Evolutionary conservation across 1,139 yeast genomes (phyloP).

Genomic region (Debaryomycetaceae sp.): DNA sequence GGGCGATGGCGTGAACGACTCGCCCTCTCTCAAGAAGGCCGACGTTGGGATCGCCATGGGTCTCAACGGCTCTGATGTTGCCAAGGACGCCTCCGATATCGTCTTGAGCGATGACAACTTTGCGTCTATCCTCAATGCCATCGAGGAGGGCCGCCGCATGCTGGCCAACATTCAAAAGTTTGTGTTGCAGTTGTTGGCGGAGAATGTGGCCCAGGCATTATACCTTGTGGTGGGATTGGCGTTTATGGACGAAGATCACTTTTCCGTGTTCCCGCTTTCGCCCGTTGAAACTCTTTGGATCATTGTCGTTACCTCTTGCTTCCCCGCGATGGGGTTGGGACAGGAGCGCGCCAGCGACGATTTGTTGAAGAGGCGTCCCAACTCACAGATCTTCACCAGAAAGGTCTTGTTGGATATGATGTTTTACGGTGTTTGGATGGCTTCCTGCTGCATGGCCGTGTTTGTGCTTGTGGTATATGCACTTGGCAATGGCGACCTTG

Average conservation of each 20-base stretch:
- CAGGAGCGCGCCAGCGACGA: constrained; percentile 59
- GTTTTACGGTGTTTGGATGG: constrained; percentile 67
- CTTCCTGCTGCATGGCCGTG: constrained; percentile 57
- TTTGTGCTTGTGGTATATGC: constrained; percentile 60
- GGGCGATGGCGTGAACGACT: constrained; percentile 82
- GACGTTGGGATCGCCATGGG: constrained; percentile 91
- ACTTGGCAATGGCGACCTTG: constrained; percentile 58
- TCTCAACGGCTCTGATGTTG: constrained; percentile 70
- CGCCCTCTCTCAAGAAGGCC: constrained; percentile 70
- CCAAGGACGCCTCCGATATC: constrained; percentile 72
- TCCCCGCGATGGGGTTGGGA: constrained; percentile 85
- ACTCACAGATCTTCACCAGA: constrained; percentile 53
- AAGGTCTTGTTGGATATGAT: constrained; percentile 67
- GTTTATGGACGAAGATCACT: constrained; percentile 47
- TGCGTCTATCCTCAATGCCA: constrained; percentile 66
- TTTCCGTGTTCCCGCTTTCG: constrained; percentile 65
- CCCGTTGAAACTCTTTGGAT: constrained; percentile 79
- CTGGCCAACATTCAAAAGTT: constrained; percentile 72
- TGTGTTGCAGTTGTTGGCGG: constrained; percentile 68
- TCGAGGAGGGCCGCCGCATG: constrained; percentile 80
- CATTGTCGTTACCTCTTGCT: constrained; percentile 66
- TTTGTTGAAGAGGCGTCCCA: constrained; percentile 58
- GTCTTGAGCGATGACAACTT: constrained; percentile 68
- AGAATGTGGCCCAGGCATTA: constrained; percentile 69
- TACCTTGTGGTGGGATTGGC: constrained; percentile 64